Conservation (phyloP, 345 rosid species). For the Turnera subulata region DNA sequence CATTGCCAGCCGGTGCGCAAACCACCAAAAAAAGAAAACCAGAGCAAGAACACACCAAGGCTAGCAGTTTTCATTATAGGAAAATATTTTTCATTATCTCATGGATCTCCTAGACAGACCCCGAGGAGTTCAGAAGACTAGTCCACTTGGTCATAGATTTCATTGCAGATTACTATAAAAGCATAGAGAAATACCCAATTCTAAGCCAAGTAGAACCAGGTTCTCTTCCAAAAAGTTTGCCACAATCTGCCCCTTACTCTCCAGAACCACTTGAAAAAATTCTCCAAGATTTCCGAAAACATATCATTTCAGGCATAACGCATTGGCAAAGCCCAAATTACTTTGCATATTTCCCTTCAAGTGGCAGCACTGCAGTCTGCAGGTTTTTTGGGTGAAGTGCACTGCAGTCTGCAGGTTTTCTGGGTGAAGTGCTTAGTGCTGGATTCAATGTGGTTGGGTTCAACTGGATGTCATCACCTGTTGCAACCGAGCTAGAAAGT, state of each 20-base stretch:
- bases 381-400: too few relatives aligned
- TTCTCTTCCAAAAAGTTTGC: slow-evolving; percentile 29
- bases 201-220: slow-evolving; percentile 38
- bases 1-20: too few relatives aligned
- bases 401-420: too few relatives aligned
- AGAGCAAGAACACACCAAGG: too few relatives aligned
- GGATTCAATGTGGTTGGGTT: background rate
- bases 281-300: slow-evolving; percentile 27
- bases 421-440: background rate
- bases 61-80: too few relatives aligned
- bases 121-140: slow-evolving; percentile 39
- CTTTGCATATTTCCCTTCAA: too few relatives aligned
- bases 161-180: slow-evolving; percentile 36
- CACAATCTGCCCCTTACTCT: slow-evolving; percentile 26
- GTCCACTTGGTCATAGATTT: slow-evolving; percentile 38
- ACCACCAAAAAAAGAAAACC: too few relatives aligned
- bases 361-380: too few relatives aligned
- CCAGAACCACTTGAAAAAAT: slow-evolving; percentile 33
- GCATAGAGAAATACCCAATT: slow-evolving; percentile 33
- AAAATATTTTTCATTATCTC: too few relatives aligned
- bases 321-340: too few relatives aligned
- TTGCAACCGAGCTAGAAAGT: slow-evolving; percentile 48
- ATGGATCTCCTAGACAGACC: slow-evolving; percentile 30
- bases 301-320: slow-evolving; percentile 40
- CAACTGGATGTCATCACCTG: too few relatives aligned